Evolutionary conservation across 441 rosid species (phyloP).

Genomic region (Isatis lusitanica): DNA sequence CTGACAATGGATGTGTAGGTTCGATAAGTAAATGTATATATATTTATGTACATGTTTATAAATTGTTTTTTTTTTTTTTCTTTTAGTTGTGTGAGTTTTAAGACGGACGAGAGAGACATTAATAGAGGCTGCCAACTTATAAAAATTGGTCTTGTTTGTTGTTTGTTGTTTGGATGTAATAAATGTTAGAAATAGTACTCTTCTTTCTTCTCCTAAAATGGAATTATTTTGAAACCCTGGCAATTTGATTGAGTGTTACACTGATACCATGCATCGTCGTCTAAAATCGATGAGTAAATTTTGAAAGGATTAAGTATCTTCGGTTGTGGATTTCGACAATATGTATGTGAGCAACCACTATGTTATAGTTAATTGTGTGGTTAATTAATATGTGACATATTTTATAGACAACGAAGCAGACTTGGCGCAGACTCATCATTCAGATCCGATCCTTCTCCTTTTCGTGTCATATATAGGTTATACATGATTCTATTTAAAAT

Average conservation of each 20-base stretch:
- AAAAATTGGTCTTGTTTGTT: constrained; percentile 24
- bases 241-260: neutral
- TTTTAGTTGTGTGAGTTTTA: constrained; percentile 5
- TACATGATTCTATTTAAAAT: neutral
- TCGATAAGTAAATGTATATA: neutral
- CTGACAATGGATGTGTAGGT: neutral
- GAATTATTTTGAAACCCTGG: neutral
- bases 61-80: neutral
- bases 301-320: constrained; percentile 12
- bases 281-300: neutral
- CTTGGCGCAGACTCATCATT: neutral
- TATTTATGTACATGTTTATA: neutral
- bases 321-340: neutral
- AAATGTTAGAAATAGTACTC: constrained; percentile 23
- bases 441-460: neutral
- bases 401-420: neutral
- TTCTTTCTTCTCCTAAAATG: constrained; percentile 16
- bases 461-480: constrained; percentile 3
- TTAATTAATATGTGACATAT: constrained; percentile 5
- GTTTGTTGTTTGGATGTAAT: constrained; percentile 38
- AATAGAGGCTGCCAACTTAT: constrained; percentile 30
- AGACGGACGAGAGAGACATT: constrained; percentile 19
- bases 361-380: neutral
- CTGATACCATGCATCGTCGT: neutral
- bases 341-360: neutral